Base-by-base conservation (phyloP, 257 asterid genomes). In the Gentiana straminea region DNA sequence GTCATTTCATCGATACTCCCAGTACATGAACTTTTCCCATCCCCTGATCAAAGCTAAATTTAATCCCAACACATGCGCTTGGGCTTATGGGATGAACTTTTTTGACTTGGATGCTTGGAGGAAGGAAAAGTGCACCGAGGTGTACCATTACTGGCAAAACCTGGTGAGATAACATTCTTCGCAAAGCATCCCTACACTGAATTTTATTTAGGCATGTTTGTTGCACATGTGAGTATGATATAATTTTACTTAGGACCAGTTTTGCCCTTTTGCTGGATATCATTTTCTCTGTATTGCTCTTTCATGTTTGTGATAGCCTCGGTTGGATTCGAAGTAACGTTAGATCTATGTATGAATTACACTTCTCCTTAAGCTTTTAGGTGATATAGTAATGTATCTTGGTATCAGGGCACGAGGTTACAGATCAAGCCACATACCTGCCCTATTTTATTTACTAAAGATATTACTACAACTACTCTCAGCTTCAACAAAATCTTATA, bases 41-140 rank as follows among this genome's bases (percentile, higher is more conserved):
- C 78, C 81, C 58, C 51, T 71, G 49, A 71, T 75, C 13, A 75
- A 62, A 52, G 73, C 63, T 24, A 64, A 68, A 43, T 68, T 75
- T 62, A 71, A 49, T 35, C 77, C 81, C 4, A 75, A 62, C 44
- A 77, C 81, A 44, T 75, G 81, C 43, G 73, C 77, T 0, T 71
- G 76, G 76, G 81, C 73, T 54, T 76, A 71, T 55, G 81, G 81
- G 47, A 75, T 75, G 81, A 75, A 65, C 35, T 75, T 71, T 63
- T 68, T 75, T 56, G 75, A 71, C 64, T 71, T 71, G 54, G 78
- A 68, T 58, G 81, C 78, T 57, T 71, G 81, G 81, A 68, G 78
- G 70, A 71, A 68, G 70, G 75, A 76, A 60, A 76, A 73, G 62
- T 69, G 74, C 34, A 76, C 79, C 32, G 77, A 73, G 62, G 77